Evolutionary conservation across 306 rosid species (phyloP).

Genomic region (Cicer yamashitae): DNA sequence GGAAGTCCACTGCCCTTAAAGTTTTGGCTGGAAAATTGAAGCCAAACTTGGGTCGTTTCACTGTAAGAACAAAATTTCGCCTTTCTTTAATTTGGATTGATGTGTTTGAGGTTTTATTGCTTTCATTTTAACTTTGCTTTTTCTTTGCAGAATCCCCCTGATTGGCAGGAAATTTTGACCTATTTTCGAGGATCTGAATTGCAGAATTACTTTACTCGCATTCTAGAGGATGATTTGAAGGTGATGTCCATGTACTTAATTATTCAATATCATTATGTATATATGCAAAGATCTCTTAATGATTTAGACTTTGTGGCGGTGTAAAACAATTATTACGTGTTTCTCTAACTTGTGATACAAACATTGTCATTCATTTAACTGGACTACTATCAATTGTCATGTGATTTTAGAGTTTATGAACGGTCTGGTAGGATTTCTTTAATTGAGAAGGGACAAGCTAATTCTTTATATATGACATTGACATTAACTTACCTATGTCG

Average conservation of each 20-base stretch:
- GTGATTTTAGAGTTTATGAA: neutral
- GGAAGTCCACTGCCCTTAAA: constrained; percentile 97
- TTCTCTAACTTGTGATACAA: neutral
- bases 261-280: constrained; percentile 10
- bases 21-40: constrained; percentile 94
- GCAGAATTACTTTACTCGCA: constrained; percentile 94
- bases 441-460: neutral
- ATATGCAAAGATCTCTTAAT: neutral
- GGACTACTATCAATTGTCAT: neutral
- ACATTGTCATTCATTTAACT: neutral
- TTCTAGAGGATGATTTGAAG: constrained; percentile 93
- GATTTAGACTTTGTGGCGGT: neutral
- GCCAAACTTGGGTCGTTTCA: constrained; percentile 94
- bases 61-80: constrained; percentile 53
- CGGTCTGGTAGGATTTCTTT: constrained; percentile 12
- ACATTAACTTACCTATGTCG: neutral
- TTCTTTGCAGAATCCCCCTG: constrained; percentile 83
- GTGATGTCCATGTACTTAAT: constrained; percentile 44
- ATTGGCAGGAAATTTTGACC: constrained; percentile 97
- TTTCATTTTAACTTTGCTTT: constrained; percentile 27
- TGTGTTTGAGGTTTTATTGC: constrained; percentile 23
- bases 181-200: constrained; percentile 94
- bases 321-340: neutral
- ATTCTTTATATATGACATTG: neutral
- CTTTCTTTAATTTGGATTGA: constrained; percentile 6